phyloP scores from a whole-genome alignment of 495 filamentous ascomycete species.

The Rhizodiscina lignyota region DNA sequence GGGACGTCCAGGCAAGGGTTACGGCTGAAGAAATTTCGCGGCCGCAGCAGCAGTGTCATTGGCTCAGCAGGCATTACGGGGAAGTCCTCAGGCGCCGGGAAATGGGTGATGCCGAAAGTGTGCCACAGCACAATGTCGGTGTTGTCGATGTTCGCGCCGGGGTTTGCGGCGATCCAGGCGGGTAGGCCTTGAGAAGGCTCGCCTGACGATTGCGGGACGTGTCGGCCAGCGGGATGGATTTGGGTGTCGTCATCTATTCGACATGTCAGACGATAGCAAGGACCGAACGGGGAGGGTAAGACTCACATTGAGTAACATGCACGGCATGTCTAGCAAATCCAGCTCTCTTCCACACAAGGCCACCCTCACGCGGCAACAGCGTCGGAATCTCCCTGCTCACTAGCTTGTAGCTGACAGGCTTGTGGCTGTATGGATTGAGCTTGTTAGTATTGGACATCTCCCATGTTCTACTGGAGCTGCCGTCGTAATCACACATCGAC shows the following conservation, averaged over 20 bases:
- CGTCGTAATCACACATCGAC: slow-evolving; percentile 67
- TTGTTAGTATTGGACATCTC: slow-evolving; percentile 79
- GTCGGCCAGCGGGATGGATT: slow-evolving; percentile 80
- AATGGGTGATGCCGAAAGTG: slow-evolving; percentile 87
- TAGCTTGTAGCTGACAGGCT: slow-evolving; percentile 81
- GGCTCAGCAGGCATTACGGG: slow-evolving; percentile 91
- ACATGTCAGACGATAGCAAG: not conserved
- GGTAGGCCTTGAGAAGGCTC: slow-evolving; percentile 65
- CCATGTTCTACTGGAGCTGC: slow-evolving; percentile 67
- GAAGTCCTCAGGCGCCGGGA: slow-evolving; percentile 85
- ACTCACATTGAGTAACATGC: slow-evolving; percentile 78
- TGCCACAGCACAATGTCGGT: slow-evolving; percentile 90
- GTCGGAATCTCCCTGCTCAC: slow-evolving; percentile 69
- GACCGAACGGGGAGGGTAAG: not conserved
- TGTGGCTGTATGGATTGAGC: slow-evolving; percentile 69
- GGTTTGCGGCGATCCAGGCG: slow-evolving; percentile 65
- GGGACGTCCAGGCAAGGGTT: slow-evolving; percentile 84
- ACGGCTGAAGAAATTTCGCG: slow-evolving; percentile 71
- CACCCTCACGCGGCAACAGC: slow-evolving; percentile 68
- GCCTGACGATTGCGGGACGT: slow-evolving; percentile 86
- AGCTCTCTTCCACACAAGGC: slow-evolving; percentile 85
- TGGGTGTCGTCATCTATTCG: slow-evolving; percentile 60
- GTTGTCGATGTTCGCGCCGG: slow-evolving; percentile 58
- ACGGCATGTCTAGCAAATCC: slow-evolving; percentile 86
- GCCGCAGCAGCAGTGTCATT: slow-evolving; percentile 69